A percentile compares a stretch with the other conserved stretches of the same genome.
Conservation (phyloP, 352 stramenopile species). For the Phytophthora sp. region DNA sequence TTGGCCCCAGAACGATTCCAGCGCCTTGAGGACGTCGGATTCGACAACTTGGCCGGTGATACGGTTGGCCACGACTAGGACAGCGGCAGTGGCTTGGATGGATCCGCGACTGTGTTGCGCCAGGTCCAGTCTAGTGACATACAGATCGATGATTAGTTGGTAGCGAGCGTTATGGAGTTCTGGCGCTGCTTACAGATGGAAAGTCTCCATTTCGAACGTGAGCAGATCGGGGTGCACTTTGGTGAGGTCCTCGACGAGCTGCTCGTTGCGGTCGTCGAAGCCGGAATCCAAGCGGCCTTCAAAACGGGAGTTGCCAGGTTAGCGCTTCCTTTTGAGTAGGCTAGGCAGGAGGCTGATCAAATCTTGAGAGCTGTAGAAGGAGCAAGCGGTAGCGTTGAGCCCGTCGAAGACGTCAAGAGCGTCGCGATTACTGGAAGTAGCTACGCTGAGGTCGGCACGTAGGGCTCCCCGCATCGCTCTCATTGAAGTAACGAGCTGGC, state of each 20-base stretch:
- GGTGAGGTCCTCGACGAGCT: slow-evolving; percentile 43
- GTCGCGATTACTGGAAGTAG: slow-evolving; percentile 17
- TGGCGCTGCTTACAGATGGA: slow-evolving; percentile 50
- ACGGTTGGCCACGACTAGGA: slow-evolving; percentile 53
- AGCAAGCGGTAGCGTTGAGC: slow-evolving; percentile 65
- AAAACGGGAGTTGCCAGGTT: no score
- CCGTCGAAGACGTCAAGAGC: slow-evolving; percentile 40
- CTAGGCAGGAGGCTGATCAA: no score
- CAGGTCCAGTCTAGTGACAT: slow-evolving; percentile 39
- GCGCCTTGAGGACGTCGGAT: slow-evolving; percentile 30
- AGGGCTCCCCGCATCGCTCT: slow-evolving; percentile 22
- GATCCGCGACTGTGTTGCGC: slow-evolving; percentile 49
- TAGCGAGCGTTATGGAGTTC: neutral
- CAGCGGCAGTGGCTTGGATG: slow-evolving; percentile 43
- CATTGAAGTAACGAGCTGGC: slow-evolving; percentile 41
- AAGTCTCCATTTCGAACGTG: slow-evolving; percentile 80
- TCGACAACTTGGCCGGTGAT: slow-evolving; percentile 44
- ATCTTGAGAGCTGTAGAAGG: slow-evolving; percentile 82
- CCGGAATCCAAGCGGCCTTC: slow-evolving; percentile 42
- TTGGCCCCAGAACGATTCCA: slow-evolving; percentile 45
- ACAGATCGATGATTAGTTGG: neutral
- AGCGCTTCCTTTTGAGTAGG: no score
- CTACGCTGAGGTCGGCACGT: slow-evolving; percentile 19
- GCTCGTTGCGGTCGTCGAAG: slow-evolving; percentile 74
- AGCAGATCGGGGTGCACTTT: slow-evolving; percentile 34